Evolutionary conservation across 164 flowering plant species (phyloP), one percentile per base, ranked within the genome.

Genomic region (Vitis cinerea): DNA sequence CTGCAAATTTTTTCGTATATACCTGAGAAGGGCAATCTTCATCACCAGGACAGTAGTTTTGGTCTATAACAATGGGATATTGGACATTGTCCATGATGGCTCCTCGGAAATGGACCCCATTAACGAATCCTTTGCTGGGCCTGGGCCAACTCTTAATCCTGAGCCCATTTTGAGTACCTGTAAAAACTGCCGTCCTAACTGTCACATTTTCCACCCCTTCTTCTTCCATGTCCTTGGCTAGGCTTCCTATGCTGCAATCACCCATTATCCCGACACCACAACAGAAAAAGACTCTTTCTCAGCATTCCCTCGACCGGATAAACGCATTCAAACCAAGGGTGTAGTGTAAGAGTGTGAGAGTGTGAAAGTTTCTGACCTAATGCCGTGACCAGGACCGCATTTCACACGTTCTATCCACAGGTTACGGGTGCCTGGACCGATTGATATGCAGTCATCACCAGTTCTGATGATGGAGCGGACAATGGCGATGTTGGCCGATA

Each of bases 341-440:
- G 27, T 23, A 23, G 27, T 0, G 27, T 8, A 17, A 59, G 16
- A 17, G 16, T 16, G 30, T 16, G 1, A 23, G n/a, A 50, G n/a
- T 1, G 14, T 61, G 30, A 29, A 66, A 30, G 19, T 4, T 8
- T 17, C 55, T 52, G 4, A 77, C 79, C 82, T 75, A 15, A 79
- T 79, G 15, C 82, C 82, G 50, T 79, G 82, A 8, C 79, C 82
- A 58, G 82, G 82, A 12, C 82, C 82, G 50, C 82, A 79, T 8
- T 27, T 19, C 10, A 79, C 55, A 12, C 53, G 48, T 58, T 75
- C 69, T 9, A 79, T 70, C 76, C 77, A 66, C 17, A 79, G 54
- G 37, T 67, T 63, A 14, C 58, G 16, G 47, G 79, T 53, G 15
- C 79, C 82, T 0, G 82, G 79, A 31, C 81, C 81, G 10, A 78